Percentiles rank a stretch among this genome's conserved stretches.
phyloP scores from a whole-genome alignment of 1,139 yeast species.

The Candida neerlandica region DNA sequence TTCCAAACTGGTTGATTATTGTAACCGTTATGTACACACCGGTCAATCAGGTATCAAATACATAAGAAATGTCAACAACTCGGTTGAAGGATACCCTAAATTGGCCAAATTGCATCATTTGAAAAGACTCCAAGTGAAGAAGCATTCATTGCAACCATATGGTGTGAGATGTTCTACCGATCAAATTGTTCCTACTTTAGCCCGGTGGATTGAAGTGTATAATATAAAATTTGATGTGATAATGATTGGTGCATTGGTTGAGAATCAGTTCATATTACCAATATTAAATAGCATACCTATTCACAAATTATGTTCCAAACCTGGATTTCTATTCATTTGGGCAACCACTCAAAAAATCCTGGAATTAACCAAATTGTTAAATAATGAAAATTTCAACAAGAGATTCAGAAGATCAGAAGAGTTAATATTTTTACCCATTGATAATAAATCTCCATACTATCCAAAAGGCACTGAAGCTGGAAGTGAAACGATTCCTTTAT shows the following conservation, averaged over 20 bases:
- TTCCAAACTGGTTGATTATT: slow-evolving; percentile 56
- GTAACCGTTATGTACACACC: slow-evolving; percentile 66
- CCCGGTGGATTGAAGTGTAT: slow-evolving; percentile 59
- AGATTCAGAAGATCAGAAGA: slow-evolving; percentile 91
- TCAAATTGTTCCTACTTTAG: slow-evolving; percentile 57
- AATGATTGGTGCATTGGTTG: slow-evolving; percentile 85
- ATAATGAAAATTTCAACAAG: slow-evolving; percentile 62
- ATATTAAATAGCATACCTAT: slow-evolving; percentile 67
- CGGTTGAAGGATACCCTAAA: slow-evolving; percentile 85
- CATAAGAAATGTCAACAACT: slow-evolving; percentile 64
- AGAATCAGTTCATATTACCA: slow-evolving; percentile 66
- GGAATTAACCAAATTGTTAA: slow-evolving; percentile 60
- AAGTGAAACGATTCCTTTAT: slow-evolving; percentile 24
- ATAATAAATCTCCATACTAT: slow-evolving; percentile 60
- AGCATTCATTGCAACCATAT: slow-evolving; percentile 62
- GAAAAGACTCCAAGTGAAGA: slow-evolving; percentile 51
- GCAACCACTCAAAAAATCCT: slow-evolving; percentile 72
- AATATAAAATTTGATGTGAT: slow-evolving; percentile 80
- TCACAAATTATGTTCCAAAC: slow-evolving; percentile 73
- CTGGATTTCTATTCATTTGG: slow-evolving; percentile 88
- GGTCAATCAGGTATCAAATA: slow-evolving; percentile 59
- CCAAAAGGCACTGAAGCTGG: slow-evolving; percentile 30
- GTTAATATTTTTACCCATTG: slow-evolving; percentile 66
- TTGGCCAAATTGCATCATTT: slow-evolving; percentile 65
- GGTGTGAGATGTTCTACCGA: slow-evolving; percentile 60